Percentiles rank a stretch among this genome's conserved stretches.
These are phyloP conservation scores for Nitzschia sp. DNA, from an alignment of 108 stramenopile genomes.

Conservation along the genomic window DNA sequence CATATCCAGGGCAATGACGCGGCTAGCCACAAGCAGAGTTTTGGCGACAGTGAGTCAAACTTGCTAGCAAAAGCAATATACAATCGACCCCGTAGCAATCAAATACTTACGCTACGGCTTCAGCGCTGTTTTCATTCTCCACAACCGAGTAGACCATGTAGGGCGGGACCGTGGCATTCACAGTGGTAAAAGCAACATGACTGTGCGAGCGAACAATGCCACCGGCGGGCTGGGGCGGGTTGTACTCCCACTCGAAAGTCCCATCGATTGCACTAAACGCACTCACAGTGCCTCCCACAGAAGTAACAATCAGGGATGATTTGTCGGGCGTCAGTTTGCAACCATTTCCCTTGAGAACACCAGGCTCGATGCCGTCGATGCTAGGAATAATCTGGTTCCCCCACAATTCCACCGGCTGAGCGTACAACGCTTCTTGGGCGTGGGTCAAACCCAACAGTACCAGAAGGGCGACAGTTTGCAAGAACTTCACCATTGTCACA, in stretches of 20 bases:
- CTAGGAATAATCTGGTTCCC: constrained; percentile 6
- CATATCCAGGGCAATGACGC: constrained; percentile 35
- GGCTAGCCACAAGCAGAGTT: constrained; percentile 13
- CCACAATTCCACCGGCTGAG: constrained; percentile 4
- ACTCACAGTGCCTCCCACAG: constrained; percentile 26
- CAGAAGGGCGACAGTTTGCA: constrained; percentile 1
- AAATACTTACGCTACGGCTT: constrained; percentile 23
- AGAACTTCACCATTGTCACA: background rate
- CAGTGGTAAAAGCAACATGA: constrained; percentile 23
- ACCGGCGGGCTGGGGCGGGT: constrained; percentile 9
- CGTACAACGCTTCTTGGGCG: constrained; percentile 9
- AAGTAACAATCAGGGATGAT: constrained; percentile 20
- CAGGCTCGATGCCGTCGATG: constrained; percentile 5
- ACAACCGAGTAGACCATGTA: constrained; percentile 41
- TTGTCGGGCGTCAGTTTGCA: constrained; percentile 30
- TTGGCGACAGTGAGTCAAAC: no score
- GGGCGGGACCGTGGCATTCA: background rate
- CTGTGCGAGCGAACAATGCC: constrained; percentile 30
- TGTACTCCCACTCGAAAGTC: constrained; percentile 20
- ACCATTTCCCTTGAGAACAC: constrained; percentile 36
- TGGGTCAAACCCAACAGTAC: background rate
- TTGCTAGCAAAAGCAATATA: no score
- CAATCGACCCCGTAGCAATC: no score
- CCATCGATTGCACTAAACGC: constrained; percentile 27
- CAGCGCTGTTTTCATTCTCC: constrained; percentile 28